Evolutionary conservation across 768 basidiomycete species (phyloP), one percentile per base, ranked within the genome.

Genomic region (Lentinus brumalis): DNA sequence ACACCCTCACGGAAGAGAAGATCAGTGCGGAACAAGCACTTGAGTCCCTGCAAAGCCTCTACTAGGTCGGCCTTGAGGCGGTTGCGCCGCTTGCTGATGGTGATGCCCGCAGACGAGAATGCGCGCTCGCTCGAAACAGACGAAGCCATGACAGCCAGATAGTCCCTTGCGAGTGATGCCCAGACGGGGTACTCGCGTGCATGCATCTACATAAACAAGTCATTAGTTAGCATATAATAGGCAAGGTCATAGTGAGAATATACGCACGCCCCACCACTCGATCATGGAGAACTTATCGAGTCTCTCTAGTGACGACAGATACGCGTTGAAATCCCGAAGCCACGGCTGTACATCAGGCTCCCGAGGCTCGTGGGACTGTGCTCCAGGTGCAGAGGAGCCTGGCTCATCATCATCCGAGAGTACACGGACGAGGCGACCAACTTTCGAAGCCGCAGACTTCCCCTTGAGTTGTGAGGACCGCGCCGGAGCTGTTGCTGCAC

Each of bases 151-250:
- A 73, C 67, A 10, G 73, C 60, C 4, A 71, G 64, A 45, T 69
- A 72, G 50, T 73, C 73, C 4, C 63, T 40, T 1, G 69, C 71
- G 30, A 74, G 64, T 26, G 68, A 65, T 11, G 58, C 66, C 73
- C 73, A 74, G 12, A 68, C 65, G 5, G 70, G 69, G 56, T 67
- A 70, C 11, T 55, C 62, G n/a, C 35, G 18, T 0, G 56, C 49
- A 52, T 69, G 69, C 11, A 62, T 16, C 70, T 71, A 39, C 2
- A 53, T 26, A 38, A 5, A 0, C 6, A n/a, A n/a, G n/a, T n/a
- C n/a, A n/a, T n/a, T n/a, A n/a, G n/a, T n/a, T 40, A 10, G 41
- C 21, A 56, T 18, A 15, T 29, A 16, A 46, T 7, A 26, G 26
- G 16, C 16, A 40, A 18, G 15, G 9, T 18, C 31, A 31, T 21